Percentiles rank a stretch among this genome's conserved stretches.
Evolutionary conservation across 2,329 filamentous ascomycete species (phyloP).

Genomic region (Penicillium sp.): DNA sequence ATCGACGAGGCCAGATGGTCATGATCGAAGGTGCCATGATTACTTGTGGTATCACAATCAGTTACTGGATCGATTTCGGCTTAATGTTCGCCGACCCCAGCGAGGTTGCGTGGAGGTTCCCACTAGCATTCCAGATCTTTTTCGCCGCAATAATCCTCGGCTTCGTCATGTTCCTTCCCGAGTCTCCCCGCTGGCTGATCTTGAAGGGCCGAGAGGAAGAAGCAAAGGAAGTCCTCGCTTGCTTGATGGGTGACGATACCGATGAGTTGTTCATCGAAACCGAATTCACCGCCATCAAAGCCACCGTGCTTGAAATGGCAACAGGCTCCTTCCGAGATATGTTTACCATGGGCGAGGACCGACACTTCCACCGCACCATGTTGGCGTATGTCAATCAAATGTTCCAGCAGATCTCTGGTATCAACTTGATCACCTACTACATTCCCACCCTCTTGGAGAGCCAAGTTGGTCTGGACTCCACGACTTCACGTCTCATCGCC

Average conservation of each 20-base stretch:
- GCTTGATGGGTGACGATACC: conserved; percentile 50
- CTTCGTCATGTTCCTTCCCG: conserved; percentile 39
- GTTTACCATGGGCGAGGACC: conserved; percentile 44
- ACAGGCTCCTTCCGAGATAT: conserved; percentile 58
- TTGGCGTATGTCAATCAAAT: conserved; percentile 38
- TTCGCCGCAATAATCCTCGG: conserved; percentile 34
- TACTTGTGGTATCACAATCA: conserved; percentile 47
- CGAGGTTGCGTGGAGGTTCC: conserved; percentile 48
- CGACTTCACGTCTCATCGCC: conserved; percentile 48
- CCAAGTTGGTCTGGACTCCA: conserved; percentile 40
- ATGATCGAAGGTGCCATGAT: conserved; percentile 55
- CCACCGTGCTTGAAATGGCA: conserved; percentile 53
- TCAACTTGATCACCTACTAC: conserved; percentile 42
- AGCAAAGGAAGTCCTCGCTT: conserved; percentile 50
- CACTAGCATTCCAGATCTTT: conserved; percentile 42
- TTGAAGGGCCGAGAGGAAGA: conserved; percentile 55
- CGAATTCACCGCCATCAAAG: conserved; percentile 56
- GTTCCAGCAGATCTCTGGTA: conserved; percentile 42
- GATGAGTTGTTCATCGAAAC: conserved; percentile 49
- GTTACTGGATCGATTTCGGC: conserved; percentile 54
- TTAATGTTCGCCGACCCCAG: conserved; percentile 40
- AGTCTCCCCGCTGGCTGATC: conserved; percentile 51
- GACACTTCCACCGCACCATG: conserved; percentile 36
- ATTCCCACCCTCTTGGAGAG: conserved; percentile 16
- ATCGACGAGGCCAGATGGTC: conserved; percentile 37